Evolutionary conservation across 2,329 filamentous ascomycete genomes (phyloP).

Genomic region (Fonsecaea erecta): DNA sequence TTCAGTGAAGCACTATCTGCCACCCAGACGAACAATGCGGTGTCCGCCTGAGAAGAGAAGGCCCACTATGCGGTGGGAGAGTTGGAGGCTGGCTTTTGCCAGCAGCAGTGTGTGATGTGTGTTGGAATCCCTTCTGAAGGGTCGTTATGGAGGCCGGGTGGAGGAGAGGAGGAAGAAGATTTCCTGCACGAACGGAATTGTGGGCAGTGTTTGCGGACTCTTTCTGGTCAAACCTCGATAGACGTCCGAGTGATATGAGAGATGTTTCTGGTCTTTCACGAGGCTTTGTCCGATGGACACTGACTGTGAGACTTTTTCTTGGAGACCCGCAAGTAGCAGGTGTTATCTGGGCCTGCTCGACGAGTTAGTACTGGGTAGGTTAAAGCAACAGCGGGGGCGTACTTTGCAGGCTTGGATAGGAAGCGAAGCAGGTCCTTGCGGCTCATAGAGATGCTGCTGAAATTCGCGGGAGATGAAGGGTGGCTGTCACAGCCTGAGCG

Average conservation of each 20-base stretch:
- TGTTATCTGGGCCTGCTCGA: slow-evolving; percentile 67
- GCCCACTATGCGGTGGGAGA: slow-evolving; percentile 73
- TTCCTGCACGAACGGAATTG: slow-evolving; percentile 83
- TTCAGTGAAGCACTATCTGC: slow-evolving; percentile 90
- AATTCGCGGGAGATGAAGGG: slow-evolving; percentile 14
- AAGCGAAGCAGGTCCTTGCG: slow-evolving; percentile 88
- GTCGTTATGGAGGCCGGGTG: slow-evolving; percentile 87
- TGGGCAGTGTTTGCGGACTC: slow-evolving; percentile 70
- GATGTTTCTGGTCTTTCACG: slow-evolving; percentile 74
- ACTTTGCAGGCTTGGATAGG: slow-evolving; percentile 94
- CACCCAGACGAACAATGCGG: slow-evolving; percentile 95
- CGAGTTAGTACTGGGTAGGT: slow-evolving; percentile 19
- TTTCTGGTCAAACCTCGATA: slow-evolving; percentile 56
- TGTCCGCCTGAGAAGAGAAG: slow-evolving; percentile 95
- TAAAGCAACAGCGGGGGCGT: slow-evolving; percentile 46
- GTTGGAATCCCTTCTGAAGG: slow-evolving; percentile 65
- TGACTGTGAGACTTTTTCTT: slow-evolving; percentile 32
- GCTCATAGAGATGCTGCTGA: slow-evolving; percentile 72
- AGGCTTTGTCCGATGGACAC: slow-evolving; percentile 59
- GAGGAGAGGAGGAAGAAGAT: slow-evolving; percentile 82
- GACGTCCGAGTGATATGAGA: slow-evolving; percentile 73
- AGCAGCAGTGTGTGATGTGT: slow-evolving; percentile 63
- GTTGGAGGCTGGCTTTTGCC: slow-evolving; percentile 80
- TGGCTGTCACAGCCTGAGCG: slow-evolving; percentile 23
- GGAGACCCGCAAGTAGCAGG: slow-evolving; percentile 38